A percentile compares a stretch with the other conserved stretches of the same genome.
Conservation (phyloP, 345 rosid species). For the Cardamine chenopodiifolia region DNA sequence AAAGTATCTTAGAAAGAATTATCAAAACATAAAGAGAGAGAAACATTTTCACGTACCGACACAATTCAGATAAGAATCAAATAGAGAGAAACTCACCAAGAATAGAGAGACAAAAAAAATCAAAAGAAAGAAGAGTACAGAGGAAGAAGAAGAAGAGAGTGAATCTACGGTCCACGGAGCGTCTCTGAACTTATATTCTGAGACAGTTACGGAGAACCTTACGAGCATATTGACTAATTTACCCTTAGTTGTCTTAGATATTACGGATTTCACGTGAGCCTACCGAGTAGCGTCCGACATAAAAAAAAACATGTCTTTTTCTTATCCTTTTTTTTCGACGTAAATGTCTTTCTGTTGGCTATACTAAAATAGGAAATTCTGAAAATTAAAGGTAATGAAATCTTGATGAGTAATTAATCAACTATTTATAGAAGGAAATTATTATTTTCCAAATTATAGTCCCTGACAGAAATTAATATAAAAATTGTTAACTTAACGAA, state of each 20-base stretch:
- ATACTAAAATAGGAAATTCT: background rate
- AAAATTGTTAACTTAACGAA: background rate
- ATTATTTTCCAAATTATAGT: background rate
- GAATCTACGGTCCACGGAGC: slow-evolving; percentile 39
- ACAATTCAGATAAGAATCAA: slow-evolving; percentile 21
- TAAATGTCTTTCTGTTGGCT: slow-evolving; percentile 1
- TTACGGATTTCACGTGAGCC: slow-evolving; percentile 39
- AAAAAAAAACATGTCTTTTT: slow-evolving; percentile 13
- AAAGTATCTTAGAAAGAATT: background rate
- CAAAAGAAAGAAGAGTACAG: slow-evolving; percentile 12
- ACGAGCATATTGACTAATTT: background rate
- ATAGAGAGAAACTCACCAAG: background rate
- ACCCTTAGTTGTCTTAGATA: slow-evolving; percentile 17
- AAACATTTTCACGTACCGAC: slow-evolving; percentile 43
- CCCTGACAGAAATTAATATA: background rate
- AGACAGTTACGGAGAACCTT: slow-evolving; percentile 46
- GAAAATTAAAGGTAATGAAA: background rate
- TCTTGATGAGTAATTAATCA: background rate
- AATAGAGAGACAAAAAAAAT: background rate
- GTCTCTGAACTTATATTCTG: slow-evolving; percentile 30
- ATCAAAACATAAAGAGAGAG: background rate
- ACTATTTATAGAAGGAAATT: background rate
- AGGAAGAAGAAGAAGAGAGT: slow-evolving; percentile 20
- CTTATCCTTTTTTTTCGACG: background rate
- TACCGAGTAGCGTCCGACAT: slow-evolving; percentile 32